Evolutionary conservation across 2,329 filamentous ascomycete genomes (phyloP).

Genomic region (Trichoderma sp.): DNA sequence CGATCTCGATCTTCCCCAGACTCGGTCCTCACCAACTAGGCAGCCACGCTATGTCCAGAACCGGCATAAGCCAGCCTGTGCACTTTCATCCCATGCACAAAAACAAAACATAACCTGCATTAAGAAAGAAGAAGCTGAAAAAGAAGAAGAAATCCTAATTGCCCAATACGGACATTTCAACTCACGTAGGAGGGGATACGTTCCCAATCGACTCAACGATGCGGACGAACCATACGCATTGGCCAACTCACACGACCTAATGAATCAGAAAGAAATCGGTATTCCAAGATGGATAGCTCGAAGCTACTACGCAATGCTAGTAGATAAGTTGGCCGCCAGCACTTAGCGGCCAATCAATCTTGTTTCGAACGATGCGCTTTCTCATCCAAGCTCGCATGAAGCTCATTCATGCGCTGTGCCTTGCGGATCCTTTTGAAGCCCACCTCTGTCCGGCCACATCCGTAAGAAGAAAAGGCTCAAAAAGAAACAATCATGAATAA

Average conservation of each 20-base stretch:
- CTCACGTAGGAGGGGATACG: not conserved
- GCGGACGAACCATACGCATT: not conserved
- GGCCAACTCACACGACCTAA: not conserved
- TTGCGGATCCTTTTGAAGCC: constrained; percentile 6
- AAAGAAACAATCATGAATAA: not conserved
- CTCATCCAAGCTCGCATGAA: constrained; percentile 4
- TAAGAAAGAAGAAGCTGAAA: not conserved
- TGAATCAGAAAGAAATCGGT: not conserved
- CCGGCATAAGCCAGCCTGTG: constrained; percentile 14
- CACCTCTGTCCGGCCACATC: constrained; percentile 15
- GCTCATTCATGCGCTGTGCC: not conserved
- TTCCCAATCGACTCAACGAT: not conserved
- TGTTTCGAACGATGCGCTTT: not conserved
- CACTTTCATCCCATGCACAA: constrained; percentile 10
- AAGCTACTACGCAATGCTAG: not conserved
- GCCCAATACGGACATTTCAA: not conserved
- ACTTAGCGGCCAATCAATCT: constrained; percentile 4
- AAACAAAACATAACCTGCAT: not conserved
- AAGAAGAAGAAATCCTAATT: not conserved
- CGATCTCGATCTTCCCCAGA: constrained; percentile 27
- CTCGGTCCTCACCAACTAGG: constrained; percentile 15
- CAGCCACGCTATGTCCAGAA: constrained; percentile 23
- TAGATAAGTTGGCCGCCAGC: constrained; percentile 1
- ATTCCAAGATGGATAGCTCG: not conserved
- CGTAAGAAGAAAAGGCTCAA: not conserved